Conservation (phyloP, 495 filamentous ascomycete genomes). For the Staphylotrichum longicolle region DNA sequence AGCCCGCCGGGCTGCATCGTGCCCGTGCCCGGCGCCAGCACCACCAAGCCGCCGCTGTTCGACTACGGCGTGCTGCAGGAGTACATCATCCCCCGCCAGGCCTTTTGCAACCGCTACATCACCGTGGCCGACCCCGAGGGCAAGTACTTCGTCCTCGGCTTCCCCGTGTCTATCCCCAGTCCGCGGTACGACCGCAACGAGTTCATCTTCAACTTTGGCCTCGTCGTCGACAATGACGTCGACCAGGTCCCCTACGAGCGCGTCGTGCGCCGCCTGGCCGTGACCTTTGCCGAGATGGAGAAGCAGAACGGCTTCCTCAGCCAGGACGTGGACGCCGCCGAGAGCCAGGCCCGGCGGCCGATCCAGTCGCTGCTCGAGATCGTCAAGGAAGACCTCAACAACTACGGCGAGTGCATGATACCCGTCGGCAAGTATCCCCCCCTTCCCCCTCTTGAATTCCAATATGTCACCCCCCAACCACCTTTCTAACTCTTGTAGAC, state of each 20-base stretch:
- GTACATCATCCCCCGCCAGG: constrained; percentile 89
- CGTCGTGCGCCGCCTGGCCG: constrained; percentile 80
- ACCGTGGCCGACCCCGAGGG: constrained; percentile 68
- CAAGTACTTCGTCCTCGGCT: constrained; percentile 78
- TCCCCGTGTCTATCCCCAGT: constrained; percentile 81
- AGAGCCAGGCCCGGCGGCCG: constrained; percentile 47
- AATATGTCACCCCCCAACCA: too few relatives aligned
- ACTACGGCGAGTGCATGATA: constrained; percentile 97
- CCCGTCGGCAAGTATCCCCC: constrained; percentile 64
- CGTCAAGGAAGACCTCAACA: constrained; percentile 91
- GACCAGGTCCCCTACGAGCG: constrained; percentile 67
- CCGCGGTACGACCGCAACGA: constrained; percentile 82
- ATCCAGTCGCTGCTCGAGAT: constrained; percentile 84
- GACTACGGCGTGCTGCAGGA: constrained; percentile 78
- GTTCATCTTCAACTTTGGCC: constrained; percentile 95
- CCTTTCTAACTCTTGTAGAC: constrained; percentile 45
- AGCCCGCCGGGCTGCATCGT: constrained; percentile 73
- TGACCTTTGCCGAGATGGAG: constrained; percentile 82
- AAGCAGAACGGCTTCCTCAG: constrained; percentile 78
- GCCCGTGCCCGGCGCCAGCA: constrained; percentile 50
- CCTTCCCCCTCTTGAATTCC: background rate
- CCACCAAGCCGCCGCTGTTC: constrained; percentile 62
- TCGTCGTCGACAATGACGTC: constrained; percentile 72
- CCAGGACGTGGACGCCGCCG: constrained; percentile 43
- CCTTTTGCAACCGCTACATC: constrained; percentile 84